Conservation (phyloP, 2,329 filamentous ascomycete genomes). For the Trichoderma cornu-damae region DNA sequence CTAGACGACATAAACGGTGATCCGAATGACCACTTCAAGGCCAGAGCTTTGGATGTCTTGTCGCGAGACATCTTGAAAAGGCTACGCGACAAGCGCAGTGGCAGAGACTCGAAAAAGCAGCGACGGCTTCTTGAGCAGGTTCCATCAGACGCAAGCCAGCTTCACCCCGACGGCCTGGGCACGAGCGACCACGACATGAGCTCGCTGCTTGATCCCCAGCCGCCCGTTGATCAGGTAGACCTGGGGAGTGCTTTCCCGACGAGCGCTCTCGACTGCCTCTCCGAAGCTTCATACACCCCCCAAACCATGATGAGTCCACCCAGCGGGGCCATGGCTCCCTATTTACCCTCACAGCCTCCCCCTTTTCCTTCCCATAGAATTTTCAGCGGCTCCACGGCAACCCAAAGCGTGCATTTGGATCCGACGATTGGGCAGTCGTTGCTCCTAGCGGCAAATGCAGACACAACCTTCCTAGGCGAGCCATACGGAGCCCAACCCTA, state of each 20-base stretch:
- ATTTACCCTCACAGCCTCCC: conserved; percentile 25
- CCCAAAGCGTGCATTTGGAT: conserved; percentile 28
- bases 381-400: conserved; percentile 25
- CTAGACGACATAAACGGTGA: conserved; percentile 49
- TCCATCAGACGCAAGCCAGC: neutral
- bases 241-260: conserved; percentile 23
- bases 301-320: conserved; percentile 26
- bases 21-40: conserved; percentile 49
- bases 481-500: conserved; percentile 32
- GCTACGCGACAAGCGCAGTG: conserved; percentile 60
- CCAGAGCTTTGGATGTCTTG: conserved; percentile 64
- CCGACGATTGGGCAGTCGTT: conserved; percentile 37
- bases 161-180: neutral
- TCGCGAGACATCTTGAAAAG: conserved; percentile 75
- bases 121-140: conserved; percentile 2
- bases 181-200: neutral
- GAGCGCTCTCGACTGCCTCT: conserved; percentile 25
- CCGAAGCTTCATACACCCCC: conserved; percentile 23
- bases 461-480: conserved; percentile 34
- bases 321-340: conserved; percentile 21
- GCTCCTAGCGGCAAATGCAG: conserved; percentile 36
- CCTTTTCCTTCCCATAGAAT: conserved; percentile 21
- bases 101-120: conserved; percentile 40
- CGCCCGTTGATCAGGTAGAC: conserved; percentile 17
- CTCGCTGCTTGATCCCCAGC: conserved; percentile 21